Conservation (phyloP, 1,284 basidiomycete species). For the Cryptococcus maquisensis region DNA sequence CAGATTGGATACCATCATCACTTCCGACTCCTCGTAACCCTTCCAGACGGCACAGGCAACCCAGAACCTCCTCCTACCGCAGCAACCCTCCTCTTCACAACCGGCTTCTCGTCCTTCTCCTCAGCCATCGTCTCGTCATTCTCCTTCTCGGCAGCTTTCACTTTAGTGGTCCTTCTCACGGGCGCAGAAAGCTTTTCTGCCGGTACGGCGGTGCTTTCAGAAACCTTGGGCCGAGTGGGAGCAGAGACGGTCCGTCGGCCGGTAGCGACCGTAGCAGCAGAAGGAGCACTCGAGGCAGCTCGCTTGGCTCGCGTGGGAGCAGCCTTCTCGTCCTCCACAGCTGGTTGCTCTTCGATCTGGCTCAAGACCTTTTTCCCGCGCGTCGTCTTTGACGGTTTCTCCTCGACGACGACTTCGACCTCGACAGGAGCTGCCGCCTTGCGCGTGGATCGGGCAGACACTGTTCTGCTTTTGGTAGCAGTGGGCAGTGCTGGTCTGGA, state of each 20-base stretch:
- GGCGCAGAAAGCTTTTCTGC: conserved; percentile 4
- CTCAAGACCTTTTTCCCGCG: conserved; percentile 8
- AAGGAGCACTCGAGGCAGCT: neutral
- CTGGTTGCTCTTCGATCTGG: conserved; percentile 14
- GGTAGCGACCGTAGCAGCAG: neutral
- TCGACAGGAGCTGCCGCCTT: neutral
- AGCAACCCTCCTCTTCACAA: neutral
- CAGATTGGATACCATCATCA: neutral
- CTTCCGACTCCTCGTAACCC: conserved; percentile 15
- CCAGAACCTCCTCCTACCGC: neutral
- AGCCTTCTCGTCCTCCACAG: conserved; percentile 1
- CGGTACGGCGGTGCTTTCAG: neutral
- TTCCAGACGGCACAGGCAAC: conserved; percentile 5
- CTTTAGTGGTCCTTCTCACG: conserved; percentile 1
- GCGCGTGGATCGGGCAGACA: conserved; percentile 5
- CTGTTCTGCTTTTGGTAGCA: conserved; percentile 1
- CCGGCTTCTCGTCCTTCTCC: neutral
- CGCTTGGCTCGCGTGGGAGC: conserved; percentile 1
- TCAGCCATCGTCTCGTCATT: conserved; percentile 9
- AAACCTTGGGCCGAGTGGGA: neutral
- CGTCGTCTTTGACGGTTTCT: conserved; percentile 2
- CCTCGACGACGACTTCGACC: neutral
- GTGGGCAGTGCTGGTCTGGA: neutral
- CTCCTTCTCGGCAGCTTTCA: conserved; percentile 8
- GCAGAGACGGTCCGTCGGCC: neutral